Percentiles rank a stretch among this genome's conserved stretches.
Evolutionary conservation across 805 yeast species (phyloP).

Genomic region (Suhomyces vadensis): DNA sequence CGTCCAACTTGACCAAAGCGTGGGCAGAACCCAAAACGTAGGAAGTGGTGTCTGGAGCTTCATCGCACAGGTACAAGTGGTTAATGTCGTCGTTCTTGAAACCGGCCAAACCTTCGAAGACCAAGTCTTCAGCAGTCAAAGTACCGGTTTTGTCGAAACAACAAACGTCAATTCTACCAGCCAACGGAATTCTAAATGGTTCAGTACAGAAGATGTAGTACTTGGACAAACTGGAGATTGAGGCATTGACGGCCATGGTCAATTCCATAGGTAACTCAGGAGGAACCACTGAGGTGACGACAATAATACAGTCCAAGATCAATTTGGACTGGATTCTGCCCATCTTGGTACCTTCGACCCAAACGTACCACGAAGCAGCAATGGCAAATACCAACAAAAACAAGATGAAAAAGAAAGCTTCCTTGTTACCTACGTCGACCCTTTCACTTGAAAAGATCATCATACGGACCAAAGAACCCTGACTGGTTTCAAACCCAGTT

Average conservation of each 20-base stretch:
- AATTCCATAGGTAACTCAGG: constrained; percentile 99
- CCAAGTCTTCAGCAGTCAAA: constrained; percentile 92
- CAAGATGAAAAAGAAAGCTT: constrained; percentile 88
- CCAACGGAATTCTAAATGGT: constrained; percentile 96
- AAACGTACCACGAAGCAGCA: constrained; percentile 95
- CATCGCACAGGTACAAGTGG: constrained; percentile 53
- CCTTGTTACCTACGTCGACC: constrained; percentile 93
- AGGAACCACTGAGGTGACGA: constrained; percentile 96
- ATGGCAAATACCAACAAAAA: constrained; percentile 89
- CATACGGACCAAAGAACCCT: constrained; percentile 94
- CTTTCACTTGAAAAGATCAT: constrained; percentile 97
- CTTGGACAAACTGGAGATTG: constrained; percentile 84
- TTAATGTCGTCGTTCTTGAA: constrained; percentile 53
- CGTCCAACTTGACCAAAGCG: constrained; percentile 90
- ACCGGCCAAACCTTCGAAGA: constrained; percentile 95
- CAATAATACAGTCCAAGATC: constrained; percentile 91
- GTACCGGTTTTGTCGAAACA: constrained; percentile 99
- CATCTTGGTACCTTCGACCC: constrained; percentile 96
- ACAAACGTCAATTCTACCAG: constrained; percentile 97
- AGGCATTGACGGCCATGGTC: constrained; percentile 95
- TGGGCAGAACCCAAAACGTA: constrained; percentile 91
- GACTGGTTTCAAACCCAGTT: constrained; percentile 98
- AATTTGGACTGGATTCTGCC: constrained; percentile 94
- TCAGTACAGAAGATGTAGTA: constrained; percentile 94
- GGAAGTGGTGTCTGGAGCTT: constrained; percentile 69